Conservation (phyloP, 257 asterid genomes). For the Catharanthus roseus region DNA sequence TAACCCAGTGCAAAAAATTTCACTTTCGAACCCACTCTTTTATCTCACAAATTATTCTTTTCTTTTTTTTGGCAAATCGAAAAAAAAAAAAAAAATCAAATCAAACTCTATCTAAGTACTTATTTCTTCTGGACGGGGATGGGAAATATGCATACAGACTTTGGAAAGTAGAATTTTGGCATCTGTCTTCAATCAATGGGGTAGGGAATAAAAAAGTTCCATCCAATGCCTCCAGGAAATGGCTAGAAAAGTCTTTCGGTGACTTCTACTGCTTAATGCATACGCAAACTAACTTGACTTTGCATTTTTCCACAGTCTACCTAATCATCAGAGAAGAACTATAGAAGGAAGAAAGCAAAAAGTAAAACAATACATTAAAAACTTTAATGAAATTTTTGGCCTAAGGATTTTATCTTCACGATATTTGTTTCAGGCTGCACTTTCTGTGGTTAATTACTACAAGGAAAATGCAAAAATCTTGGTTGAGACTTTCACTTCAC, state of each 20-base stretch:
- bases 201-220: no score
- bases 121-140: no score
- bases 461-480: constrained; percentile 66
- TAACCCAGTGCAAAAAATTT: no score
- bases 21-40: no score
- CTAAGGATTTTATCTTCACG: not conserved
- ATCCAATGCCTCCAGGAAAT: not conserved
- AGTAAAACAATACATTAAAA: no score
- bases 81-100: no score
- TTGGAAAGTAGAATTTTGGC: not conserved
- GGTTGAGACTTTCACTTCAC: constrained; percentile 56
- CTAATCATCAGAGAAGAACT: not conserved
- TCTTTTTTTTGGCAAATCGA: no score
- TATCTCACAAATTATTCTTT: no score
- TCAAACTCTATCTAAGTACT: no score
- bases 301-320: not conserved
- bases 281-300: not conserved
- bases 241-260: no score
- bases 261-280: not conserved
- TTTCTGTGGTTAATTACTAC: constrained; percentile 55
- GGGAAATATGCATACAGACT: not conserved
- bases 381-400: no score
- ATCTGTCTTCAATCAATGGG: not conserved
- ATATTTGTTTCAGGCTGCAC: constrained; percentile 35
- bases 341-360: no score